Base-by-base conservation (phyloP, 495 filamentous ascomycete species). In the Extremus antarcticus region DNA sequence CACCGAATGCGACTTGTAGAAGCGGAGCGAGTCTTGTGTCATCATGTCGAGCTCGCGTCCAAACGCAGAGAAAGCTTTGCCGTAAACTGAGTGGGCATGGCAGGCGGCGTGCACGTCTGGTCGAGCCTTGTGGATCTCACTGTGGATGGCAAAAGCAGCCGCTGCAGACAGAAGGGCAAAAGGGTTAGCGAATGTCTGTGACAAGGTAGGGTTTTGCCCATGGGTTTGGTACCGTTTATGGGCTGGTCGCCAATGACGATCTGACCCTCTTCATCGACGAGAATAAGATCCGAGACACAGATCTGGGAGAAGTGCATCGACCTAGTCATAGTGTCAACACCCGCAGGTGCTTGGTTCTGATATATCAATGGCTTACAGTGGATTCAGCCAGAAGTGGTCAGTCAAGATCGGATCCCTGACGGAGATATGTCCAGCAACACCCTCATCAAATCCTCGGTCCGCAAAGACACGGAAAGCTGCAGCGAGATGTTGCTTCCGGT, bases 381-480 rank as follows among this genome's bases (percentile, higher is more conserved):
- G 76, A 49, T 78, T 78, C 1, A 78, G 62, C 76, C 73, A 76
- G 58, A 75, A 78, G 57, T 74, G 71, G 54, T 76, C 70, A 15
- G 73, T 73, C 35, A 74, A 58, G 24, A 76, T 70, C 2, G 74
- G 73, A 61, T 76, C 74, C 3, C 72, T 67, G 23, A 79, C 73
- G 24, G 68, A 78, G 54, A 79, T 80, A 62, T 86, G 82, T 1
- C 82, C 79, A 11, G 82, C 82, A 43, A 86, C 76, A 2, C 84
- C 84, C 59, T 87, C 84, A 50, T 81, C 82, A 60, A 85, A 86
- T 4, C 83, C 57, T 29, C 78, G 70, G 56, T 81, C 81, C 15
- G 81, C 83, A 59, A 87, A 88, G 64, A 82, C 76, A 2, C 82
- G 77, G 61, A 83, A 88, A n/a, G 82, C 84, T 52, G 81, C 82